phyloP scores from a whole-genome alignment of 1,139 yeast species.

The Candida sp. region DNA sequence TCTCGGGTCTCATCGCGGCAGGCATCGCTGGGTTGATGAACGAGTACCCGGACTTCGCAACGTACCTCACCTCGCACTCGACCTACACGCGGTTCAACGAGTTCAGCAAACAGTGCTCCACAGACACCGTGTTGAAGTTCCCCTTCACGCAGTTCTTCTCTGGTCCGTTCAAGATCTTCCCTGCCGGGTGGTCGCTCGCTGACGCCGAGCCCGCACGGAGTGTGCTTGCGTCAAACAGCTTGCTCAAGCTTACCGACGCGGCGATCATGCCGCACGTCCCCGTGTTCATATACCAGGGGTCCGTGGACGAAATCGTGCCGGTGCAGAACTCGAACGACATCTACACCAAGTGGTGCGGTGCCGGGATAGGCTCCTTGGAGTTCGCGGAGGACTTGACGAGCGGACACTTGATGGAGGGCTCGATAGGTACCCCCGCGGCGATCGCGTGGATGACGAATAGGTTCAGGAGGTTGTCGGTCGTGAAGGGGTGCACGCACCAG shows the following conservation, averaged over 20 bases:
- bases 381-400: slow-evolving; percentile 26
- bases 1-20: slow-evolving; percentile 28
- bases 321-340: slow-evolving; percentile 24
- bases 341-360: slow-evolving; percentile 33
- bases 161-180: slow-evolving; percentile 20
- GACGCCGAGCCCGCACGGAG: slow-evolving; percentile 15
- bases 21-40: slow-evolving; percentile 30
- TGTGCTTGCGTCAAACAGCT: slow-evolving; percentile 24
- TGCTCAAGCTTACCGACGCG: slow-evolving; percentile 13
- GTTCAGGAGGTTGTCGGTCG: slow-evolving; percentile 23
- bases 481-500: slow-evolving; percentile 29
- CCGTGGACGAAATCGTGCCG: slow-evolving; percentile 33
- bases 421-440: slow-evolving; percentile 34
- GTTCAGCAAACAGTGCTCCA: not conserved
- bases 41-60: slow-evolving; percentile 27
- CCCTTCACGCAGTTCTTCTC: slow-evolving; percentile 14
- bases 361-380: slow-evolving; percentile 32
- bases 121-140: not conserved
- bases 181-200: slow-evolving; percentile 20
- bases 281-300: slow-evolving; percentile 36
- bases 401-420: slow-evolving; percentile 29
- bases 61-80: not conserved
- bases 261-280: slow-evolving; percentile 31
- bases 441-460: slow-evolving; percentile 27
- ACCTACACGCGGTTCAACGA: not conserved